These are phyloP conservation scores for Polytrichum commune DNA, from an alignment of 225 moss, liverwort and hornwort species.

Conservation along the genomic window DNA sequence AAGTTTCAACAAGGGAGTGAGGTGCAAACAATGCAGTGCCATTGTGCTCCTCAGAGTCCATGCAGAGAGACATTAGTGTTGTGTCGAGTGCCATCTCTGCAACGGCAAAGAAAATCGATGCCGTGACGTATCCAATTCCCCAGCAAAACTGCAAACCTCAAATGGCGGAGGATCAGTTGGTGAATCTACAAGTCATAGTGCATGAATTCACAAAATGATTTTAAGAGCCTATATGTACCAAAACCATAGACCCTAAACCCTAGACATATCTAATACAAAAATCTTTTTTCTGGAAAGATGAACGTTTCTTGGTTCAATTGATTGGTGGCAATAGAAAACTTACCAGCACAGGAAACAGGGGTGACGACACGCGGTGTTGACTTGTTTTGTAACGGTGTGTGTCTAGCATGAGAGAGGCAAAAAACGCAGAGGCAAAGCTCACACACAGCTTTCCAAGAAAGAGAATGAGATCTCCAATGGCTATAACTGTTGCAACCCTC, in stretches of 20 bases:
- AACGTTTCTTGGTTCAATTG: too few relatives aligned
- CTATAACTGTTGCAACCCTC: conserved; percentile 66
- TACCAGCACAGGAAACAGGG: conserved; percentile 84
- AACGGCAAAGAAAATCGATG: conserved; percentile 69
- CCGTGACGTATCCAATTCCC: conserved; percentile 61
- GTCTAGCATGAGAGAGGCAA: conserved; percentile 87
- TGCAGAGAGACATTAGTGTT: conserved; percentile 68
- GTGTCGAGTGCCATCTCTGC: conserved; percentile 92
- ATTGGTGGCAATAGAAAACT: neutral
- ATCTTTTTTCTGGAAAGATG: too few relatives aligned
- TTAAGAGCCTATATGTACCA: too few relatives aligned
- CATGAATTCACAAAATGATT: too few relatives aligned
- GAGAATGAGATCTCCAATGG: conserved; percentile 67
- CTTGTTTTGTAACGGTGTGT: conserved; percentile 72
- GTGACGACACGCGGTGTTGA: conserved; percentile 71
- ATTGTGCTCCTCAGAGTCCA: conserved; percentile 79
- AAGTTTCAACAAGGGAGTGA: conserved; percentile 46
- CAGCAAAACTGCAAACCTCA: conserved; percentile 67
- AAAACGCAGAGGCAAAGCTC: conserved; percentile 54
- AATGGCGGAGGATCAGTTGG: neutral
- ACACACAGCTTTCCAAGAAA: conserved; percentile 76
- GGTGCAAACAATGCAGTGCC: conserved; percentile 73
- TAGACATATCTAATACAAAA: too few relatives aligned
- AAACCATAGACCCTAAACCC: neutral
- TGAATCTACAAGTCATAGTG: too few relatives aligned